Base-by-base conservation (phyloP, 1,284 basidiomycete genomes). In the Gomphus bonarii region DNA sequence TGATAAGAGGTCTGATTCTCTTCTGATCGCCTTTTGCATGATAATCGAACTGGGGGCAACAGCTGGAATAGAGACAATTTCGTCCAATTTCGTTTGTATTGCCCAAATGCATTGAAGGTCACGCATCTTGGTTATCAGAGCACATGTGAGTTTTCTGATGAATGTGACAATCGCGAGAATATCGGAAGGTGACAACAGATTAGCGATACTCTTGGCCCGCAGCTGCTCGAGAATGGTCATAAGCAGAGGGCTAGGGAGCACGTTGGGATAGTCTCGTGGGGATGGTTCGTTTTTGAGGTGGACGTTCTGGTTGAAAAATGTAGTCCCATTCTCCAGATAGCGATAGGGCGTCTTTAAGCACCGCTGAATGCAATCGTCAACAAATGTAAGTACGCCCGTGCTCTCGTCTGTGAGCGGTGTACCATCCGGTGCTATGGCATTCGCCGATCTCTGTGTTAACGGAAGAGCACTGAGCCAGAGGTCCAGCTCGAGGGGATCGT, bases 331-430 rank as follows among this genome's bases (percentile, higher is more conserved):
- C 65, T 97, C 94, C 56, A 95, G 76, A 67, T 97, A 98, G 38
- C 84, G 80, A 68, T 95, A 91, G 0, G 92, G 89, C 0, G 85
- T 88, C 70, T 90, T 93, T 61, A 85, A 66, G 62, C 86, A 92
- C n/a, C 91, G 79, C 57, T 88, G 84, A 7, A 89, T 74, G 65
- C 91, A 95, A 49, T 94, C 90, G 63, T 98, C 94, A 12, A 97
- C 63, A 70, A 97, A 94, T 0, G 73, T 64, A 3, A 90, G 72
- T 3, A 94, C 77, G 38, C 77, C 71, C 10, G 69, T 66, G 49
- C 72, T 69, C 66, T 87, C 90, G 59, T 81, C 81, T 0, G 73
- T 75, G 42, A 85, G 70, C 7, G 73, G 67, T 1, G 77, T 73
- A 3, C 77, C 80, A 58, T 84, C 80, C 0, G 75, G 75, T 0